Conservation (phyloP, 352 stramenopile species). For the Phytopythium sindhum region DNA sequence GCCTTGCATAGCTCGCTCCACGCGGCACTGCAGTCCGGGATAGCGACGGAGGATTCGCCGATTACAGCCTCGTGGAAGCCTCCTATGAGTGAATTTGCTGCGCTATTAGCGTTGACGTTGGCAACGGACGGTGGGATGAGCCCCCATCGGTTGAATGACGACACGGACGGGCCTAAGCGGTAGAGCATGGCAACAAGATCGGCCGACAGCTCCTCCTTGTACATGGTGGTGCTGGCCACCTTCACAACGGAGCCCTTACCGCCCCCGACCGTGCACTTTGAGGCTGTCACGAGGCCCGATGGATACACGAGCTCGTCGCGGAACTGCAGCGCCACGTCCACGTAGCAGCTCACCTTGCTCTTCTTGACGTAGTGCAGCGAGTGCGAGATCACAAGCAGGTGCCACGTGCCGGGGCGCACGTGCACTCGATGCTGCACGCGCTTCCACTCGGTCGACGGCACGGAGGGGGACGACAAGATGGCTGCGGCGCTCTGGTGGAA, state of each 20-base stretch:
- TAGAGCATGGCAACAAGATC: slow-evolving; percentile 59
- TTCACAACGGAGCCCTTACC: slow-evolving; percentile 31
- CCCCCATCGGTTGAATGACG: slow-evolving; percentile 54
- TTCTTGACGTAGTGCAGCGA: slow-evolving; percentile 86
- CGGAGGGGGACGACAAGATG: slow-evolving; percentile 29
- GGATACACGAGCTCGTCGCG: slow-evolving; percentile 76
- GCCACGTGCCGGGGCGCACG: slow-evolving; percentile 44
- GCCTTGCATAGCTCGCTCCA: slow-evolving; percentile 49
- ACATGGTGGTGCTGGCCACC: slow-evolving; percentile 75
- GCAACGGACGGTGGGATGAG: slow-evolving; percentile 15
- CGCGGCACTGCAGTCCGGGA: slow-evolving; percentile 34
- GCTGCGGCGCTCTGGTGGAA: slow-evolving; percentile 28
- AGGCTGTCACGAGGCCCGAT: slow-evolving; percentile 63
- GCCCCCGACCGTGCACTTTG: slow-evolving; percentile 69
- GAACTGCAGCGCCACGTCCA: slow-evolving; percentile 63
- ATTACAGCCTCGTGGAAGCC: slow-evolving; percentile 50
- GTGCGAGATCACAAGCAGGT: slow-evolving; percentile 71
- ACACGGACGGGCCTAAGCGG: slow-evolving; percentile 50
- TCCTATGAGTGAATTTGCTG: slow-evolving; percentile 30
- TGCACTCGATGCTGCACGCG: slow-evolving; percentile 47
- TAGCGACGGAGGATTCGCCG: slow-evolving; percentile 34
- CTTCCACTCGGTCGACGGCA: slow-evolving; percentile 45
- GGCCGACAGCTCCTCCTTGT: slow-evolving; percentile 65
- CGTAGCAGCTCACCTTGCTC: slow-evolving; percentile 73
- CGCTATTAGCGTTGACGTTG: slow-evolving; percentile 12